Evolutionary conservation across 2,329 filamentous ascomycete genomes (phyloP), one percentile per base, ranked within the genome.

Genomic region (Fusarium duplospermum): DNA sequence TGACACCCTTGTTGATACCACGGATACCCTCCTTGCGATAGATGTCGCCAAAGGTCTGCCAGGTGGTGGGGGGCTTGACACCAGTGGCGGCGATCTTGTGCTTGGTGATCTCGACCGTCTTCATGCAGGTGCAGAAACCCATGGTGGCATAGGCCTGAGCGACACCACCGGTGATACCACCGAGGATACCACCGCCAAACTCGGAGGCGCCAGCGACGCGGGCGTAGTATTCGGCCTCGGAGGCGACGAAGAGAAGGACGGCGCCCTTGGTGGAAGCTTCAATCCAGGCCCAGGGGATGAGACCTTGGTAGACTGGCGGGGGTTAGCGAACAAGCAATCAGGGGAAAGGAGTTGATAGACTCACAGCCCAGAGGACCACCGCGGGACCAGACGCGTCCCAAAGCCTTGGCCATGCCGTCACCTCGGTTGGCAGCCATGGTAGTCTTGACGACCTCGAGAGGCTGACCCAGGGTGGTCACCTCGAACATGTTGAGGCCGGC

Each of bases 41-140:
- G 85, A 99, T 99, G 82, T 94, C 92, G 92, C 96, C 96, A 86
- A 99, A 99, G 69, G 96, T 98, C 78, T 91, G 90, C 84, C 97
- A 97, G 76, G 96, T 98, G 80, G 94, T 92, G n/a, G 91, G 93
- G 27, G 94, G 94, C 87, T 94, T 94, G 76, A 92, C 91, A 78
- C 96, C 96, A 50, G 91, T 77, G 36, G 94, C 92, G 16, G 94
- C 95, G 81, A 96, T 88, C 90, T 98, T 98, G 89, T 96, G 93
- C 87, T 98, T 97, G 82, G 96, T 99, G 86, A 99, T 99, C 86
- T 99, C 96, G 77, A 98, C 96, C 74, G 96, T 99, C 92, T 99
- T 99, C 96, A 99, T 99, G 91, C 96, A 99, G 72, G 96, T 99
- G 87, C 96, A 99, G 92, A 99, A 99, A 78, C 96, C 96, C 96